Base-by-base conservation (phyloP, 768 basidiomycete species). In the Galerina sulciceps region DNA sequence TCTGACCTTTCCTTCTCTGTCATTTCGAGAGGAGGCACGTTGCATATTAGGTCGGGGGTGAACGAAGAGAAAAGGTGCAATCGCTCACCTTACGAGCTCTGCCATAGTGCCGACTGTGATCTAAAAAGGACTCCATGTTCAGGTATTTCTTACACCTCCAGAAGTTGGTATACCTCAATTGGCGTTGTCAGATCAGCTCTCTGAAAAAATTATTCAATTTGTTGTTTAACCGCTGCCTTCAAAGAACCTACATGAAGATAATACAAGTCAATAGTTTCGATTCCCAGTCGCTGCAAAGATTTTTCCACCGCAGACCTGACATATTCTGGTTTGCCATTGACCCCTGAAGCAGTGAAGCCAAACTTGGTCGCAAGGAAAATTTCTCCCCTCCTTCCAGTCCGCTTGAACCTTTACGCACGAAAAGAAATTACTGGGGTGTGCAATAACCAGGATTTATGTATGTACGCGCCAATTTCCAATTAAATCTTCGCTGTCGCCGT, bases 321-420 rank as follows among this genome's bases (percentile, higher is more conserved):
- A 54, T 82, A 80, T 53, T 79, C 72, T 0, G 78, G 74, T 53
- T 56, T 78, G 46, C 58, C 75, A 54, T 70, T 62, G 14, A 31
- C 26, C 17, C 61, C 68, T 10, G 53, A 64, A 15, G 51, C 36
- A 2, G 57, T 59, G 20, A 71, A 59, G 2, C 74, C 69, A 18
- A 67, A 72, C 59, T 89, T 89, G 17, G 86, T 87, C 2, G 86
- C 85, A 17, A 89, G 75, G 71, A 88, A 89, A 26, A 87, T 84
- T 35, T 83, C 73, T 17, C 73, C 61, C 23, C 83, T 73, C 52
- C 81, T 82, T 8, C 83, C 84, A 10, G 80, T 82, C 13, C 73
- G 71, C 59, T 79, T 76, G 68, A 86, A 82, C 83, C 83, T 71
- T 43, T 35, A 44, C 6, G 34, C n/a, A 51, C 13, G 50, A 43